Evolutionary conservation across 2,329 filamentous ascomycete species (phyloP).

Genomic region (Davidsoniella virescens): DNA sequence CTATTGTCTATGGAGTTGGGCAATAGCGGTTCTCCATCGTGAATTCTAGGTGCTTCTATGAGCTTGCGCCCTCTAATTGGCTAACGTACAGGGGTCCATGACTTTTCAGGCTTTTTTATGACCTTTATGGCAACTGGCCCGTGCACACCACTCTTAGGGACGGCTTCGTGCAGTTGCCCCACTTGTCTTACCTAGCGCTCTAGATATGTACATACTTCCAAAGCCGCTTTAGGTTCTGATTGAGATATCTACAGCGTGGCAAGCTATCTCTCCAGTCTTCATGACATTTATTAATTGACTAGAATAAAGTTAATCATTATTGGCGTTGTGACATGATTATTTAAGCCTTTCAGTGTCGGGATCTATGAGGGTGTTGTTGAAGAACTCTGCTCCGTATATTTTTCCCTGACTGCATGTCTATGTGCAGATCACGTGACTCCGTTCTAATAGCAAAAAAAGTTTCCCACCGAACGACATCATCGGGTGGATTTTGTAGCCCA

Average conservation of each 20-base stretch:
- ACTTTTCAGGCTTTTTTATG: background rate
- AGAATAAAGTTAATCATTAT: too few species aligned
- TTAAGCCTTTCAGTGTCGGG: too few species aligned
- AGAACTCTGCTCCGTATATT: background rate
- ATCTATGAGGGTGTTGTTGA: too few species aligned
- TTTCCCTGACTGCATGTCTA: too few species aligned
- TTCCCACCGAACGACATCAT: slow-evolving; percentile 13
- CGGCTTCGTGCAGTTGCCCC: background rate
- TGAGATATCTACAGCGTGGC: too few species aligned
- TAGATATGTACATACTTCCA: background rate
- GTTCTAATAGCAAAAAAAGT: slow-evolving; percentile 5
- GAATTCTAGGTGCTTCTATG: slow-evolving; percentile 14
- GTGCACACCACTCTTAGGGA: slow-evolving; percentile 4
- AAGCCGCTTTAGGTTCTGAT: background rate
- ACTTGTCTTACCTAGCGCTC: slow-evolving; percentile 5
- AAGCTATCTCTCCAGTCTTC: too few species aligned
- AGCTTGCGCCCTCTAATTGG: slow-evolving; percentile 6
- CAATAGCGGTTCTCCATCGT: slow-evolving; percentile 1
- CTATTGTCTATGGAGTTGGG: too few species aligned
- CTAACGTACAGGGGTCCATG: slow-evolving; percentile 6
- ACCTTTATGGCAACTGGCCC: slow-evolving; percentile 4
- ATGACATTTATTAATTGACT: too few species aligned
- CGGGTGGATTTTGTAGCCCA: background rate
- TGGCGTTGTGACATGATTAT: too few species aligned
- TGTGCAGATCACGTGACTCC: slow-evolving; percentile 7